Conservation (phyloP, 2,329 filamentous ascomycete genomes). For the Penicillium sp. region DNA sequence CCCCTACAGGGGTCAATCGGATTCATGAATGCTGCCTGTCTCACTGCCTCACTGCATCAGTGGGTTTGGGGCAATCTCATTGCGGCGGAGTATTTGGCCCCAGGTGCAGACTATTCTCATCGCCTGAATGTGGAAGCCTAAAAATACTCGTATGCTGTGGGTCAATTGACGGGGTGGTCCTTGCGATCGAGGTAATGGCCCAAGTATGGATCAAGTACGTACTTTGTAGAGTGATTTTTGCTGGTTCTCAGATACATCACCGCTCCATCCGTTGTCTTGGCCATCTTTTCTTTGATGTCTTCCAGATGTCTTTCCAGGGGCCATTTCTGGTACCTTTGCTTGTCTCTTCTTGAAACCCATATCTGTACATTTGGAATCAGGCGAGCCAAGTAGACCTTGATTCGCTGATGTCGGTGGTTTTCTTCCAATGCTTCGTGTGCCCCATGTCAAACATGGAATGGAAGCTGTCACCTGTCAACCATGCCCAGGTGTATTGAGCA, state of each 20-base stretch:
- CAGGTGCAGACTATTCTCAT: constrained; percentile 12
- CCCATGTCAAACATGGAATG: neutral
- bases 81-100: neutral
- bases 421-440: too few relatives aligned
- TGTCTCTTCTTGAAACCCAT: too few relatives aligned
- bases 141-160: neutral
- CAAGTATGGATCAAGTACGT: neutral
- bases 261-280: too few relatives aligned
- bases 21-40: constrained; percentile 18
- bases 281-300: too few relatives aligned
- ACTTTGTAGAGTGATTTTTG: neutral
- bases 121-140: constrained; percentile 10
- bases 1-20: constrained; percentile 10
- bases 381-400: too few relatives aligned
- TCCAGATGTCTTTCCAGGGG: too few relatives aligned
- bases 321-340: too few relatives aligned
- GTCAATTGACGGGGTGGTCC: neutral
- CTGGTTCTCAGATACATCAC: too few relatives aligned
- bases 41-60: constrained; percentile 20
- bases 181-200: neutral
- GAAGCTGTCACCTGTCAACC: neutral
- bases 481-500: neutral
- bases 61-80: neutral
- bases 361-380: too few relatives aligned
- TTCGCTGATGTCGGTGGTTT: too few relatives aligned